phyloP scores from a whole-genome alignment of 2,329 filamentous ascomycete species.

The Aspergillus texensis region DNA sequence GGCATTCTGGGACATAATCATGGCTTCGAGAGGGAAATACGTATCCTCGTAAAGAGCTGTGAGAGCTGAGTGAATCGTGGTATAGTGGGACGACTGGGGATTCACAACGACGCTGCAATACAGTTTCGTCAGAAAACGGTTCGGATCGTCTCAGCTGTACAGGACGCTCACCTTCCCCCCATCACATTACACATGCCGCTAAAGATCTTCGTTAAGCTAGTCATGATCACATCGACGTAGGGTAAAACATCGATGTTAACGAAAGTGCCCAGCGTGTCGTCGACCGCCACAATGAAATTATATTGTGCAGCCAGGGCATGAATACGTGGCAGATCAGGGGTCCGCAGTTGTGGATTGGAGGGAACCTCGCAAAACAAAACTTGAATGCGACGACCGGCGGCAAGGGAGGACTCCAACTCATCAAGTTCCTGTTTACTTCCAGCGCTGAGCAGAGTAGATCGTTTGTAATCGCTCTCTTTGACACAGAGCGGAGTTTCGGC shows the following conservation, averaged over 20 bases:
- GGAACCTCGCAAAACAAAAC: conserved; percentile 57
- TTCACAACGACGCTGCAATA: conserved; percentile 49
- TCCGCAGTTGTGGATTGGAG: conserved; percentile 50
- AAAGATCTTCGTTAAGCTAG: conserved; percentile 62
- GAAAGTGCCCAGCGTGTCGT: conserved; percentile 44
- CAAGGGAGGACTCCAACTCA: conserved; percentile 16
- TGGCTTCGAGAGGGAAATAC: conserved; percentile 26
- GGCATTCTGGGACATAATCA: conserved; percentile 25
- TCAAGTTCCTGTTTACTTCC: conserved; percentile 20
- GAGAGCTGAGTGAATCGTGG: conserved; percentile 33
- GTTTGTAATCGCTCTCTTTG: not conserved
- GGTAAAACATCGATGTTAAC: conserved; percentile 50
- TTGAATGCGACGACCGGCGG: conserved; percentile 13
- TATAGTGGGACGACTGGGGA: conserved; percentile 48
- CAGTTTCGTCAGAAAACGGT: not conserved
- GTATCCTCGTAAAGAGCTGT: conserved; percentile 19
- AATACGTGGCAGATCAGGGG: conserved; percentile 45
- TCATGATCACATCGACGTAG: conserved; percentile 55
- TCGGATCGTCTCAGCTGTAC: not conserved
- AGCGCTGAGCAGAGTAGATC: conserved; percentile 9
- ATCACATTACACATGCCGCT: conserved; percentile 61
- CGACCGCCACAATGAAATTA: conserved; percentile 35
- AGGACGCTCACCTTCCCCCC: conserved; percentile 30
- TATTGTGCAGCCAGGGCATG: conserved; percentile 45
- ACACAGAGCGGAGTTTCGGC: conserved; percentile 7